Evolutionary conservation across 2,329 filamentous ascomycete genomes (phyloP).

Genomic region (Alternaria conjuncta): DNA sequence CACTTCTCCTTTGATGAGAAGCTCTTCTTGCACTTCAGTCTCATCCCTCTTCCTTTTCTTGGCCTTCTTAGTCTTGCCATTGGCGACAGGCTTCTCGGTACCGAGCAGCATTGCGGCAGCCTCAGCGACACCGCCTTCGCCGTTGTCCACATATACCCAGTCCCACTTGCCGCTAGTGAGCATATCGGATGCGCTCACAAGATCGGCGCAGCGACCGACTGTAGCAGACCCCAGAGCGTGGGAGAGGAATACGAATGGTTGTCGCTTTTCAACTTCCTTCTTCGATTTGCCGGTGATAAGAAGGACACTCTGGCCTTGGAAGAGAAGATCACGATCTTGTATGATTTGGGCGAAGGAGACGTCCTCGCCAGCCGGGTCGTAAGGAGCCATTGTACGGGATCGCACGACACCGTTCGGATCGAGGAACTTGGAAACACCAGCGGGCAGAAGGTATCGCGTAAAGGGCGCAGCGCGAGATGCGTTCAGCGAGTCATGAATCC

Average conservation of each 20-base stretch:
- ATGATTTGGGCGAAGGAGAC: constrained; percentile 37
- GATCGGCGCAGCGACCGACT: constrained; percentile 69
- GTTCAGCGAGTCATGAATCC: constrained; percentile 76
- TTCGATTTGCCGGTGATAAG: constrained; percentile 72
- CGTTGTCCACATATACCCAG: constrained; percentile 81
- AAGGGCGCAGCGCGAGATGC: constrained; percentile 71
- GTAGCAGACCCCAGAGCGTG: constrained; percentile 75
- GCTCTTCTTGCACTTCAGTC: constrained; percentile 26
- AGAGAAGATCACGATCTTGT: constrained; percentile 62
- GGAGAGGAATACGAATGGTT: constrained; percentile 80
- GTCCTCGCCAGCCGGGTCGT: constrained; percentile 61
- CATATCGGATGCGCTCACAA: constrained; percentile 68
- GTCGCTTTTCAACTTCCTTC: constrained; percentile 68
- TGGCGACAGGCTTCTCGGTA: constrained; percentile 15
- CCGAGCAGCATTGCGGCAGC: constrained; percentile 60
- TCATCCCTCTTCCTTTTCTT: constrained; percentile 52
- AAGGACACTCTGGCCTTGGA: constrained; percentile 71
- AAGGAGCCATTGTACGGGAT: constrained; percentile 72
- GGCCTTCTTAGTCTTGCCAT: constrained; percentile 34
- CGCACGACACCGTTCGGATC: constrained; percentile 70
- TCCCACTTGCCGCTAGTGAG: constrained; percentile 69
- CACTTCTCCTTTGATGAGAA: constrained; percentile 41
- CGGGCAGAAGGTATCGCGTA: constrained; percentile 81
- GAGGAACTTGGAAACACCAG: constrained; percentile 79
- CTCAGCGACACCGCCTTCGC: constrained; percentile 63